These are phyloP conservation scores for Geotrichum carabidarum DNA, from an alignment of 1,139 yeast species.

Conservation along the genomic window DNA sequence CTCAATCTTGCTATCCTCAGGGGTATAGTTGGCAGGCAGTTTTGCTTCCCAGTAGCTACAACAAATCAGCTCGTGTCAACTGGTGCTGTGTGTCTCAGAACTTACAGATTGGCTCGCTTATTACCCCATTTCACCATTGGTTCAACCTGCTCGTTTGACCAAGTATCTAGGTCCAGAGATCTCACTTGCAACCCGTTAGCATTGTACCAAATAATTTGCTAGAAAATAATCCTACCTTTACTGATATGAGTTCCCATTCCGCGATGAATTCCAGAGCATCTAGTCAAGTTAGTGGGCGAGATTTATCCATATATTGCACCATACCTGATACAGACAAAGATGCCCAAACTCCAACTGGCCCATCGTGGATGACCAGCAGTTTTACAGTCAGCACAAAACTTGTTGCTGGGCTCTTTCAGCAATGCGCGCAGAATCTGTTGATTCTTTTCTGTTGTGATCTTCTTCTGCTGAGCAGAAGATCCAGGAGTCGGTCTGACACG, in stretches of 20 bases:
- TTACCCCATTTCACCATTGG: conserved; percentile 88
- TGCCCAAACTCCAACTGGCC: conserved; percentile 96
- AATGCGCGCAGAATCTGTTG: conserved; percentile 68
- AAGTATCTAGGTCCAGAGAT: conserved; percentile 88
- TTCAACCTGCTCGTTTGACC: conserved; percentile 91
- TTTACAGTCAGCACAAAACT: conserved; percentile 87
- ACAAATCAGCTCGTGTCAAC: neutral
- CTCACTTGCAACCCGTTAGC: conserved; percentile 27
- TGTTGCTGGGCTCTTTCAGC: conserved; percentile 69
- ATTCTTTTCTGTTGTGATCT: conserved; percentile 41
- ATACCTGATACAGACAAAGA: conserved; percentile 71
- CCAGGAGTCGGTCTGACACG: neutral
- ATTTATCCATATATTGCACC: neutral
- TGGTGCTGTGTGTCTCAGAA: neutral
- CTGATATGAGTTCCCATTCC: conserved; percentile 89
- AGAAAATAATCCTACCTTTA: conserved; percentile 29
- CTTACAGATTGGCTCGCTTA: conserved; percentile 58
- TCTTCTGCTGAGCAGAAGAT: conserved; percentile 15
- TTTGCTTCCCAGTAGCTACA: conserved; percentile 66
- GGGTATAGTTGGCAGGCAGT: conserved; percentile 64
- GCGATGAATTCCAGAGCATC: conserved; percentile 93
- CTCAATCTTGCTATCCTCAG: conserved; percentile 80
- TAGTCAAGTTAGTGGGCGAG: conserved; percentile 20
- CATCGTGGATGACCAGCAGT: conserved; percentile 86
- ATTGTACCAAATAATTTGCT: neutral